Percentiles rank a stretch among this genome's conserved stretches.
These are phyloP conservation scores for Fistulifera pelliculosa DNA, from an alignment of 108 stramenopile genomes.

Conservation along the genomic window DNA sequence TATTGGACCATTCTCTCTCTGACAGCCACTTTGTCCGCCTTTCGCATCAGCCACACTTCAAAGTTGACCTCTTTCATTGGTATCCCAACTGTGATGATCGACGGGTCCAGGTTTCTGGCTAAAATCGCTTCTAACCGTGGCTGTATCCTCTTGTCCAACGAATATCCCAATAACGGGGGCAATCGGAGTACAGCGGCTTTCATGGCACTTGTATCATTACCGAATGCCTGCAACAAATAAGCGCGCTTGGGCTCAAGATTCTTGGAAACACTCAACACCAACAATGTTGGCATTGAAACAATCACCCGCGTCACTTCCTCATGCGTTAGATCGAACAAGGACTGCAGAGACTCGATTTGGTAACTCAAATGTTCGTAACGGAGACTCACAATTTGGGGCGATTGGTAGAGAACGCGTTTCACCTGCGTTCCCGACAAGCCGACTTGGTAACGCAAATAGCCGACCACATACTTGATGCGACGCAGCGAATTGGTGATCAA, in stretches of 20 bases:
- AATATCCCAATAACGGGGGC: conserved; percentile 72
- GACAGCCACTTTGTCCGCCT: neutral
- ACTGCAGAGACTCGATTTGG: conserved; percentile 48
- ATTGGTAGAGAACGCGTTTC: conserved; percentile 66
- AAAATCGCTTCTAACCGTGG: conserved; percentile 55
- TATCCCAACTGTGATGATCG: conserved; percentile 56
- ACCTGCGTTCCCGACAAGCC: conserved; percentile 52
- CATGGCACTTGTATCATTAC: conserved; percentile 9
- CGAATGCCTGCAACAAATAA: conserved; percentile 34
- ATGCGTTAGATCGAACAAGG: neutral
- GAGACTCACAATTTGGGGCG: conserved; percentile 55
- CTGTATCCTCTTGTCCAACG: conserved; percentile 51
- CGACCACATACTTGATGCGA: conserved; percentile 64
- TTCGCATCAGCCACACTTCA: conserved; percentile 37
- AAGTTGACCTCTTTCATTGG: conserved; percentile 56
- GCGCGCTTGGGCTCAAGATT: conserved; percentile 63
- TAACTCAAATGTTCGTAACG: conserved; percentile 37
- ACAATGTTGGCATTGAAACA: conserved; percentile 57
- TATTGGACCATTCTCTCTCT: too few relatives aligned
- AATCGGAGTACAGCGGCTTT: conserved; percentile 38
- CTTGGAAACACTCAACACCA: conserved; percentile 36
- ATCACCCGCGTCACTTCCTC: conserved; percentile 36
- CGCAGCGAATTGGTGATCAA: conserved; percentile 54
- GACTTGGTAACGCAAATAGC: conserved; percentile 50
- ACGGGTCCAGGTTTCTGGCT: conserved; percentile 27